Evolutionary conservation across 371 early-diverging fungal species (phyloP).

Genomic region (Racocetra persica): DNA sequence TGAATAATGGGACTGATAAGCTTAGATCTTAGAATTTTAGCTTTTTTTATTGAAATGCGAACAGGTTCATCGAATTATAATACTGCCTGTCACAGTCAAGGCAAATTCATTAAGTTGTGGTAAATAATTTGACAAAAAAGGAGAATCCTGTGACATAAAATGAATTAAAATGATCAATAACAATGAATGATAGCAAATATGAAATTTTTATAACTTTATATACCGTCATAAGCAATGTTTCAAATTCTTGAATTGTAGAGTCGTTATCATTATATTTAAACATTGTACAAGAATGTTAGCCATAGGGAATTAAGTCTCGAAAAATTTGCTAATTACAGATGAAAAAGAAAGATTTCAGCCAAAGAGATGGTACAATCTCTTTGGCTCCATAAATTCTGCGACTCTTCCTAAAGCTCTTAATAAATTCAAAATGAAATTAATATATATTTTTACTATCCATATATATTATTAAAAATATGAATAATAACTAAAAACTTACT

Average conservation of each 20-base stretch:
- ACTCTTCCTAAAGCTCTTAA: slow-evolving; percentile 79
- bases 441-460: neutral
- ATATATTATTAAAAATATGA: slow-evolving; percentile 14
- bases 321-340: slow-evolving; percentile 60
- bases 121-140: slow-evolving; percentile 79
- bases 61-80: slow-evolving; percentile 68
- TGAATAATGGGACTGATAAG: slow-evolving; percentile 79
- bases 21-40: slow-evolving; percentile 81
- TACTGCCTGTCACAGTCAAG: slow-evolving; percentile 72
- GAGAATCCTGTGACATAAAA: slow-evolving; percentile 66
- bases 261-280: slow-evolving; percentile 75
- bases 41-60: slow-evolving; percentile 79
- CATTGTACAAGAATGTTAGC: slow-evolving; percentile 81
- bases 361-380: slow-evolving; percentile 60
- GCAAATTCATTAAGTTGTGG: slow-evolving; percentile 82
- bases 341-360: slow-evolving; percentile 4
- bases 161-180: neutral
- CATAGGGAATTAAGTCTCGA: slow-evolving; percentile 79
- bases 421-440: slow-evolving; percentile 5
- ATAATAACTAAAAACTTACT: slow-evolving; percentile 51
- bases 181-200: neutral
- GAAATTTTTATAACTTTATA: slow-evolving; percentile 26
- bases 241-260: slow-evolving; percentile 76
- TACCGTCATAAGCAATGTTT: slow-evolving; percentile 73
- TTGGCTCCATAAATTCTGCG: slow-evolving; percentile 81